phyloP scores from a whole-genome alignment of 352 stramenopile genomes.

The Globisporangium spinosum region DNA sequence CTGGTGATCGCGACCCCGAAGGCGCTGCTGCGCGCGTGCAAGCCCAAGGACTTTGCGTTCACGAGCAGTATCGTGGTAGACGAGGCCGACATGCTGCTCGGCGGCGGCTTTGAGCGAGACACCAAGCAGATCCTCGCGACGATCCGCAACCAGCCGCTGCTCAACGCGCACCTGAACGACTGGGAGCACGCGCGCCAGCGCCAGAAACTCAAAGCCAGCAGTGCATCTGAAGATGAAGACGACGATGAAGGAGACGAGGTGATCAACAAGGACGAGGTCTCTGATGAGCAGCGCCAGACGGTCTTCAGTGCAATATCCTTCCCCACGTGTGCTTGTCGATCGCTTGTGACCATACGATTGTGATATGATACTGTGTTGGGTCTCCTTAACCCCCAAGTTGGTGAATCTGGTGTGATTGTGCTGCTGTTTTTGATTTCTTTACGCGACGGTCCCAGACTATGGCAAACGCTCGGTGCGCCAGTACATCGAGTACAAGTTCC shows the following conservation, averaged over 20 bases:
- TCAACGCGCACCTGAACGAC: slow-evolving; percentile 40
- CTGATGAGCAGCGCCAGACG: slow-evolving; percentile 41
- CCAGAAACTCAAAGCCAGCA: slow-evolving; percentile 7
- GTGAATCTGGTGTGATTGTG: background rate
- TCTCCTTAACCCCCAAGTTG: slow-evolving; percentile 23
- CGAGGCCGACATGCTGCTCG: slow-evolving; percentile 79
- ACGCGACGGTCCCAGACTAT: slow-evolving; percentile 81
- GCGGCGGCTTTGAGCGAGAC: slow-evolving; percentile 68
- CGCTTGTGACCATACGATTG: background rate
- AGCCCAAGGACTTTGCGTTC: slow-evolving; percentile 70
- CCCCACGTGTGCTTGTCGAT: slow-evolving; percentile 8
- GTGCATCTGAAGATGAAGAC: background rate
- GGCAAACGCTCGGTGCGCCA: slow-evolving; percentile 64
- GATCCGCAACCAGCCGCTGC: slow-evolving; percentile 74
- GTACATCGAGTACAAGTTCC: slow-evolving; percentile 80
- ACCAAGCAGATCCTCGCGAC: slow-evolving; percentile 80
- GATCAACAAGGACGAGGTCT: slow-evolving; percentile 24
- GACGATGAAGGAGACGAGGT: slow-evolving; percentile 15
- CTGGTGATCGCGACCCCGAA: slow-evolving; percentile 65
- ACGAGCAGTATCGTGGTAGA: slow-evolving; percentile 72
- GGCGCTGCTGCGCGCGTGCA: slow-evolving; percentile 58
- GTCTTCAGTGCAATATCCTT: slow-evolving; percentile 83
- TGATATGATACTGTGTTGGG: background rate
- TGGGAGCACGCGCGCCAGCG: slow-evolving; percentile 15
- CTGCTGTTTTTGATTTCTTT: slow-evolving; percentile 15